A percentile compares a stretch with the other conserved stretches of the same genome.
phyloP scores from a whole-genome alignment of 208 protist genomes.

The Jaenimonas drosophilae region DNA sequence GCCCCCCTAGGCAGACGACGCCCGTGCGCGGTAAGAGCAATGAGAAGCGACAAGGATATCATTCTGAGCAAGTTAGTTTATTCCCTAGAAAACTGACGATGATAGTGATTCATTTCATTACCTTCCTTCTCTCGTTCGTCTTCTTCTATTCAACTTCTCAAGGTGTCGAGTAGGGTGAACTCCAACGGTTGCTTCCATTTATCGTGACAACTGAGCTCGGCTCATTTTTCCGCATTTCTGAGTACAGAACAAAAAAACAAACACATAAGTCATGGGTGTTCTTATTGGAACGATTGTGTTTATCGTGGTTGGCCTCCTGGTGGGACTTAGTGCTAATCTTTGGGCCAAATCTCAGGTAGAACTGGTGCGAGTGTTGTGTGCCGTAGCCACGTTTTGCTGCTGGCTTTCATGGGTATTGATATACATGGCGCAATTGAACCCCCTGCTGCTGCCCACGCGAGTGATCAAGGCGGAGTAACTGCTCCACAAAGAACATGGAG shows the following conservation, averaged over 20 bases:
- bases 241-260: no score
- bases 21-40: no score
- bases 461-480: conserved; percentile 61
- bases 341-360: conserved; percentile 81
- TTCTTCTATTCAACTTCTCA: no score
- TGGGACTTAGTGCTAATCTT: conserved; percentile 41
- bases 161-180: no score
- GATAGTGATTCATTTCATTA: conserved; percentile 1
- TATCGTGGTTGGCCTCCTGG: conserved; percentile 33
- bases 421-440: conserved; percentile 91
- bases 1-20: no score
- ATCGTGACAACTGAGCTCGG: no score
- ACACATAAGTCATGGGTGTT: conserved; percentile 57
- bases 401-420: conserved; percentile 90
- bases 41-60: no score
- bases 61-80: no score
- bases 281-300: conserved; percentile 73
- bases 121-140: conserved; percentile 3
- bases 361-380: conserved; percentile 64
- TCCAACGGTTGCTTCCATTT: no score
- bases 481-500: background rate
- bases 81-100: no score
- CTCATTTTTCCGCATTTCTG: no score
- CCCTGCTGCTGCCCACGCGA: conserved; percentile 78
- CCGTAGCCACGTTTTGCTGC: conserved; percentile 77